Evolutionary conservation across 305 asterid species (phyloP).

Genomic region (Solanum hybrid): DNA sequence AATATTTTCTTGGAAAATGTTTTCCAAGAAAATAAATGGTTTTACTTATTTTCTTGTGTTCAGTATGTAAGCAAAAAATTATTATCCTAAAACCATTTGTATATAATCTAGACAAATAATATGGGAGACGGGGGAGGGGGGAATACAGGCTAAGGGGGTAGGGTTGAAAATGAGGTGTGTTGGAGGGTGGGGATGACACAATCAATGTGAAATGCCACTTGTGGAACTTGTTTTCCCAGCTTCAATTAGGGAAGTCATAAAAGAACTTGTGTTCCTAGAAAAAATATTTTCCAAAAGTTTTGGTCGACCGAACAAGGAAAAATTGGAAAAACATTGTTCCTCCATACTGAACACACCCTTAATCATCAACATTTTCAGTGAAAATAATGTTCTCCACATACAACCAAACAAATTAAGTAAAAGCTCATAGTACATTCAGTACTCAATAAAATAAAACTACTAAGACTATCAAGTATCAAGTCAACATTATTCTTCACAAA

Average conservation of each 20-base stretch:
- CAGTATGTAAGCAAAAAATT: background rate
- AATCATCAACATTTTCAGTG: background rate
- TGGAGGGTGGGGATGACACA: background rate
- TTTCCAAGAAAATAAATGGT: background rate
- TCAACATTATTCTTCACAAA: background rate
- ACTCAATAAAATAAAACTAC: background rate
- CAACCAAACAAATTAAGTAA: background rate
- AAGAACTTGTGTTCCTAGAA: background rate
- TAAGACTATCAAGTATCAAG: background rate
- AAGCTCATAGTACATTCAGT: background rate
- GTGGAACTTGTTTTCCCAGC: background rate
- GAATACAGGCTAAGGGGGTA: background rate
- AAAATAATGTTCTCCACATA: background rate
- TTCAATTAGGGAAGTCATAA: background rate
- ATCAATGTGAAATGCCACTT: background rate
- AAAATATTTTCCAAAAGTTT: background rate
- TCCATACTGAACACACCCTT: background rate
- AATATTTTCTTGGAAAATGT: background rate
- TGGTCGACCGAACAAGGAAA: background rate
- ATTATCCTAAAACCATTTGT: background rate
- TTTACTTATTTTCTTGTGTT: background rate
- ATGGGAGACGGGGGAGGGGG: background rate
- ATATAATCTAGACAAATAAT: background rate
- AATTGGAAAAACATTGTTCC: background rate
- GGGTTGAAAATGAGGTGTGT: background rate